These are phyloP conservation scores for Setaria italica DNA, from an alignment of 202 grass and related monocot genomes.

Conservation along the genomic window DNA sequence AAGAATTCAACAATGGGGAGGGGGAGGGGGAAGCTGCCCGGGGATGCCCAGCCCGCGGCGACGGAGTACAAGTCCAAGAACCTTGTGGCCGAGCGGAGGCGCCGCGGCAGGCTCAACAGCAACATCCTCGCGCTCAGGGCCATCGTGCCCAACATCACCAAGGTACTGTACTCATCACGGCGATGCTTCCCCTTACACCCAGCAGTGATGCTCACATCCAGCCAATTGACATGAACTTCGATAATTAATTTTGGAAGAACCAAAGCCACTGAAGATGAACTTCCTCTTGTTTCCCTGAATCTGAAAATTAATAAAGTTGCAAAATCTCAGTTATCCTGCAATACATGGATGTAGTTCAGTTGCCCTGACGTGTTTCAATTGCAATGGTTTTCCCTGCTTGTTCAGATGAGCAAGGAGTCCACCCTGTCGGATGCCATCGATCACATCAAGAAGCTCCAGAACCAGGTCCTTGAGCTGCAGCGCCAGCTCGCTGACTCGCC, in stretches of 20 bases:
- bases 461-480: constrained; percentile 74
- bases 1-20: too few relatives aligned
- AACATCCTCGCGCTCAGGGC: constrained; percentile 78
- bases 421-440: constrained; percentile 79
- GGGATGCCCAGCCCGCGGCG: constrained; percentile 27
- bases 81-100: constrained; percentile 63
- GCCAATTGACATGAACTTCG: neutral
- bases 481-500: constrained; percentile 57
- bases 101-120: constrained; percentile 70
- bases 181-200: neutral
- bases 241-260: neutral
- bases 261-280: neutral
- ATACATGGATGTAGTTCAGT: neutral
- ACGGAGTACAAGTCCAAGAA: constrained; percentile 78
- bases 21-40: constrained; percentile 17
- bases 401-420: constrained; percentile 89
- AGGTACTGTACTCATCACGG: constrained; percentile 36
- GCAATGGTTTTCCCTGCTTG: neutral
- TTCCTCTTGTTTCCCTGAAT: neutral
- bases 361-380: constrained; percentile 15
- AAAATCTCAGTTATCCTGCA: neutral
- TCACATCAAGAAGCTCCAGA: constrained; percentile 81
- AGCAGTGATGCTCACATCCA: neutral
- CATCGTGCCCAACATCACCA: constrained; percentile 87
- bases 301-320: neutral